Percentiles rank a stretch among this genome's conserved stretches.
phyloP scores from a whole-genome alignment of 169 alveolate species.

The Amoebophrya sp. region DNA sequence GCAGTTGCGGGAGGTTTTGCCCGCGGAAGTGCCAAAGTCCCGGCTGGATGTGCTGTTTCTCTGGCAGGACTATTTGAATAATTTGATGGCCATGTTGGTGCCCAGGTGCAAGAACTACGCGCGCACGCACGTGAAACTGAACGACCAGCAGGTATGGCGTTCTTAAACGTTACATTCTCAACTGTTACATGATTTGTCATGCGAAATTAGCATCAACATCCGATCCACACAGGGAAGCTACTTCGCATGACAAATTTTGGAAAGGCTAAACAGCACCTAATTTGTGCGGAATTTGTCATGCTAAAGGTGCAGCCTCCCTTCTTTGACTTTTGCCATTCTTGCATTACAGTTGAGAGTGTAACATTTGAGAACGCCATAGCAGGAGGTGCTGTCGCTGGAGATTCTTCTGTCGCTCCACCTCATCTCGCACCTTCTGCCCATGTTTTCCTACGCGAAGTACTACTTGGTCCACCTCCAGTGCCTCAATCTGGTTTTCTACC shows the following conservation, averaged over 20 bases:
- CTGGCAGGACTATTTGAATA: background rate
- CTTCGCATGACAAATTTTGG: too few species aligned
- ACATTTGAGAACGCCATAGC: too few species aligned
- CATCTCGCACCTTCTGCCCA: background rate
- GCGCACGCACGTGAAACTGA: background rate
- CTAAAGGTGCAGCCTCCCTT: too few species aligned
- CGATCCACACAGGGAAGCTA: too few species aligned
- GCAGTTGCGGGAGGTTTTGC: background rate
- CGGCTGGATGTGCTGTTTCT: background rate
- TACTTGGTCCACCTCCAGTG: background rate
- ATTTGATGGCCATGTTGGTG: background rate
- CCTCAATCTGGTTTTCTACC: background rate
- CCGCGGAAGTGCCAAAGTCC: background rate
- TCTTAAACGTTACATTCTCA: too few species aligned
- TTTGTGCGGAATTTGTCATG: too few species aligned
- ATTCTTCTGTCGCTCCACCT: background rate
- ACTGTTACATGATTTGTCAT: too few species aligned
- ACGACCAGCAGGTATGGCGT: too few species aligned
- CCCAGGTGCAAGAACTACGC: background rate
- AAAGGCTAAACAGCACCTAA: too few species aligned
- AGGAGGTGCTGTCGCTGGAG: background rate
- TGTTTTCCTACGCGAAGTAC: background rate
- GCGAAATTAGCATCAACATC: too few species aligned
- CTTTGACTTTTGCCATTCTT: too few species aligned
- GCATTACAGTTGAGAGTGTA: too few species aligned